phyloP scores from a whole-genome alignment of 2,329 filamentous ascomycete genomes.

The Pseudocercospora vitis region DNA sequence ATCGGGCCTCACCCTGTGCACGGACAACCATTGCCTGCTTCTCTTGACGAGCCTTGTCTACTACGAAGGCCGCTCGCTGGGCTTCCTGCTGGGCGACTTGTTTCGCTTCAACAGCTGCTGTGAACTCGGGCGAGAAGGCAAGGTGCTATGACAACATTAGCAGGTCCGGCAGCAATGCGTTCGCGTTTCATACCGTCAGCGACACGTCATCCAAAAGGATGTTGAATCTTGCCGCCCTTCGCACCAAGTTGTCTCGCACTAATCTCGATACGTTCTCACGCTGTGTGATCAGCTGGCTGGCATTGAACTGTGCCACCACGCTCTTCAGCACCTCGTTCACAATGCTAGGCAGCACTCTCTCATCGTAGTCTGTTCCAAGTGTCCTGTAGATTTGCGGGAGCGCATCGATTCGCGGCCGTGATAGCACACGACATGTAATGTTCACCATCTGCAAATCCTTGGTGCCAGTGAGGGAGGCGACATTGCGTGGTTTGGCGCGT shows the following conservation, averaged over 20 bases:
- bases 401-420: constrained; percentile 79
- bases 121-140: constrained; percentile 69
- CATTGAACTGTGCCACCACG: constrained; percentile 98
- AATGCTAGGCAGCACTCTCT: constrained; percentile 96
- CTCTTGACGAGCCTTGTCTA: constrained; percentile 98
- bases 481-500: constrained; percentile 93
- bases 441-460: constrained; percentile 99
- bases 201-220: constrained; percentile 97
- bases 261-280: constrained; percentile 92
- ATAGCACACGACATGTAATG: constrained; percentile 99
- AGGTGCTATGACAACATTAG: constrained; percentile 53
- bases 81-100: constrained; percentile 83
- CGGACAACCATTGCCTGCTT: constrained; percentile 99
- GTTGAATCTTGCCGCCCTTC: constrained; percentile 92
- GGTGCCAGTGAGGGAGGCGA: constrained; percentile 93
- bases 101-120: constrained; percentile 67
- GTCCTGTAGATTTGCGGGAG: constrained; percentile 97
- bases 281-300: constrained; percentile 97
- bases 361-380: constrained; percentile 92
- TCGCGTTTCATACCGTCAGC: constrained; percentile 58
- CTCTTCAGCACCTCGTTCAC: constrained; percentile 99
- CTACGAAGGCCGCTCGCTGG: constrained; percentile 92
- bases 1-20: constrained; percentile 97
- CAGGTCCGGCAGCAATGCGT: background rate
- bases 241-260: constrained; percentile 88